phyloP scores from a whole-genome alignment of 2,329 filamentous ascomycete species.

The Calonectria henricotiae region DNA sequence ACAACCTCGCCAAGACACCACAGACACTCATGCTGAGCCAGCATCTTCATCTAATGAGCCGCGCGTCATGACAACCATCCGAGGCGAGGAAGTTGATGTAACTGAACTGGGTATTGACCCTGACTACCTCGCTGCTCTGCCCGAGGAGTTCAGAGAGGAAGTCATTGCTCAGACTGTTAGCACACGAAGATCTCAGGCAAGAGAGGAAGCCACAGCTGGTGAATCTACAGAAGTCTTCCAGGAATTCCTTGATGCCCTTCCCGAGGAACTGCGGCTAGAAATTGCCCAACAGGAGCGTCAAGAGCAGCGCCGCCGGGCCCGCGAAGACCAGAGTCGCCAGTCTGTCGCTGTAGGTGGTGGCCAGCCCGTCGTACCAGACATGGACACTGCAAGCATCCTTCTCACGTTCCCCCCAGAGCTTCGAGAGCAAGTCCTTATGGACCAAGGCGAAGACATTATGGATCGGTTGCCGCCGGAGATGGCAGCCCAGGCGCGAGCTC shows the following conservation, averaged over 20 bases:
- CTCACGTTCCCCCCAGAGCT: slow-evolving; percentile 89
- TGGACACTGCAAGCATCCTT: slow-evolving; percentile 94
- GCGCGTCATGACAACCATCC: slow-evolving; percentile 86
- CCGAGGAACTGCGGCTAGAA: slow-evolving; percentile 90
- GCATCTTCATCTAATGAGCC: slow-evolving; percentile 50
- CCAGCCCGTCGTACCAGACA: slow-evolving; percentile 76
- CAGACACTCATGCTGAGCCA: slow-evolving; percentile 51
- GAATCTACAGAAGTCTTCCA: slow-evolving; percentile 89
- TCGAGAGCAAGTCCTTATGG: slow-evolving; percentile 89
- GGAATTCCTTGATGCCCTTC: slow-evolving; percentile 94
- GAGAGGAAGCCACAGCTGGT: slow-evolving; percentile 78
- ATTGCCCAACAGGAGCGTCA: slow-evolving; percentile 91
- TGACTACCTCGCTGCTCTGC: slow-evolving; percentile 96
- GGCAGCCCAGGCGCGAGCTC: slow-evolving; percentile 86
- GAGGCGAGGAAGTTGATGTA: slow-evolving; percentile 91
- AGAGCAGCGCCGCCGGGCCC: slow-evolving; percentile 89
- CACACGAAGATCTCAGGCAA: slow-evolving; percentile 84
- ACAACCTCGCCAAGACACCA: slow-evolving; percentile 54
- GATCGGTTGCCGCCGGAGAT: slow-evolving; percentile 88
- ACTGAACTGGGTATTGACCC: slow-evolving; percentile 95
- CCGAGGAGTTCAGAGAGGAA: slow-evolving; percentile 95
- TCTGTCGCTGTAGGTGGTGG: slow-evolving; percentile 71
- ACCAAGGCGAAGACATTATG: slow-evolving; percentile 91
- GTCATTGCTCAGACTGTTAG: slow-evolving; percentile 94
- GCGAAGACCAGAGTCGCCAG: slow-evolving; percentile 84